Conservation (phyloP, 1,284 basidiomycete genomes). For the Takashimella tepidaria region DNA sequence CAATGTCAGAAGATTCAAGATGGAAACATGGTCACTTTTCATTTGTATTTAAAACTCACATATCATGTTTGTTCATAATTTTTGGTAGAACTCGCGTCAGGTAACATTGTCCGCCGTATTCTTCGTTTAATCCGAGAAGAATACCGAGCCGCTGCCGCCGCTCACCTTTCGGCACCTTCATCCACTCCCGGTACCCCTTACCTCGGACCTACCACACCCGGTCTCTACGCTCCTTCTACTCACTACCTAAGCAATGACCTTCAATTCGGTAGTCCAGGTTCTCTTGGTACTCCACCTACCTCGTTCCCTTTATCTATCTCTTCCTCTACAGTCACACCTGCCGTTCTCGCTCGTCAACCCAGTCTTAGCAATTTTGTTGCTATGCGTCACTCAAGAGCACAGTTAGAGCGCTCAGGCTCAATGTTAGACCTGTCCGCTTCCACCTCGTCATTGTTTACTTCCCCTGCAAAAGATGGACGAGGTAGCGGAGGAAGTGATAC, state of each 20-base stretch:
- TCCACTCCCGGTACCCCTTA: constrained; percentile 43
- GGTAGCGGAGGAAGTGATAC: background rate
- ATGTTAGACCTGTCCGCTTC: constrained; percentile 24
- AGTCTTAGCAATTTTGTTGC: constrained; percentile 46
- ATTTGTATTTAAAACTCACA: background rate
- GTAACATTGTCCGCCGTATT: constrained; percentile 87
- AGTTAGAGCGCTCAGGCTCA: constrained; percentile 38
- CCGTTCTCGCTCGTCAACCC: constrained; percentile 23
- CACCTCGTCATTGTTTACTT: constrained; percentile 31
- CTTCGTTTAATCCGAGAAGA: constrained; percentile 92
- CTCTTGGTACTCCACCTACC: too few species aligned
- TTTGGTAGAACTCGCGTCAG: constrained; percentile 76
- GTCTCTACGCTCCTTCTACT: constrained; percentile 33
- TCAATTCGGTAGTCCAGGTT: too few species aligned
- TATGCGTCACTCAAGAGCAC: constrained; percentile 45
- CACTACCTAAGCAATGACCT: constrained; percentile 38
- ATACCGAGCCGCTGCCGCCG: constrained; percentile 55
- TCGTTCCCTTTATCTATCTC: background rate
- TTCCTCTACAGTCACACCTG: constrained; percentile 9
- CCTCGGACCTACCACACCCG: constrained; percentile 35
- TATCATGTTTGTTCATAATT: background rate
- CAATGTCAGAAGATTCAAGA: too few species aligned
- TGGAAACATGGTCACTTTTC: background rate
- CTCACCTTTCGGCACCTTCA: constrained; percentile 32
- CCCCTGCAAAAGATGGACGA: constrained; percentile 16